Evolutionary conservation across 2,329 filamentous ascomycete genomes (phyloP), one percentile per base, ranked within the genome.

Genomic region (Aspergillus transmontanensis): DNA sequence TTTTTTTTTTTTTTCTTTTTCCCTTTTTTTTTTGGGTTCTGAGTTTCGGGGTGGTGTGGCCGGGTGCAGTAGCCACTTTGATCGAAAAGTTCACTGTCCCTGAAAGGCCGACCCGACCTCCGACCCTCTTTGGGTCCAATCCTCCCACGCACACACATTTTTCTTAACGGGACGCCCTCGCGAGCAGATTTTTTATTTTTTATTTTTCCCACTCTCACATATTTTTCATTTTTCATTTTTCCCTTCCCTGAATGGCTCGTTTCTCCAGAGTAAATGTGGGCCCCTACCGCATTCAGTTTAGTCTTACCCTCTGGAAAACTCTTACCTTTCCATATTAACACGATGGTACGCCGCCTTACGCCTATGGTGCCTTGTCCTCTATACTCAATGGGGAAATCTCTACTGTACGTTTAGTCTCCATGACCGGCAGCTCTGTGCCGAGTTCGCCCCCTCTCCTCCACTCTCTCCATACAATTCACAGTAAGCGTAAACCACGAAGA

Each of bases 381-480:
- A 60, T 60, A n/a, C 64, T 65, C 51, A 57, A 66, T 65, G 57
- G 64, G 41, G 63, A 56, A 65, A 65, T 62, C 58, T 61, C 59
- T 63, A 58, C 60, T 57, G 39, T 63, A 32, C 36, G 54, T 48
- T 62, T 63, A 60, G 59, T 59, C 62, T 53, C 59, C 61, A 61
- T 62, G 46, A 68, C 66, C 68, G 68, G 68, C 68, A 69, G 67
- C 66, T 48, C 51, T 64, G 68, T 70, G 68, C 68, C 68, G 68
- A 70, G 65, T 69, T 67, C 55, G 63, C 62, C 61, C 61, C 59
- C 62, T 65, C 63, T 64, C 63, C 32, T 60, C 56, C 56, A 51
- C 59, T 53, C 36, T 39, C 54, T 63, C 60, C 63, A 64, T 64
- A 62, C 48, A 60, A 55, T 57, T 54, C 57, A 23, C 51, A 53